phyloP scores from a whole-genome alignment of 768 basidiomycete genomes.

The Coprinellus aureogranulatus region DNA sequence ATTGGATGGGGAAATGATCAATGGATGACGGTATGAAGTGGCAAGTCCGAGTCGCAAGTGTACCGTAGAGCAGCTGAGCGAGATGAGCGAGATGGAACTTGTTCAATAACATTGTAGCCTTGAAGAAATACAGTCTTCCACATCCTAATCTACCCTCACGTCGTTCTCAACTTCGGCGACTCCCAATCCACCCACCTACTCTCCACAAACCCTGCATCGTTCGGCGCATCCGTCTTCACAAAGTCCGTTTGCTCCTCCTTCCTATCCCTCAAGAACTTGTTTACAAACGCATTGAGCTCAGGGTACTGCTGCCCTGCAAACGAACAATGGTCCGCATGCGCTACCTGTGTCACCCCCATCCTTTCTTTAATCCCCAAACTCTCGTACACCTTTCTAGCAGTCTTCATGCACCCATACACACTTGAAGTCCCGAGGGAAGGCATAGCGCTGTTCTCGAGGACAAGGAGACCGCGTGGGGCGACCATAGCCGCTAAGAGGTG shows the following conservation, averaged over 20 bases:
- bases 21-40: too few species aligned
- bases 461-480: constrained; percentile 49
- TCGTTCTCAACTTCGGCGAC: constrained; percentile 25
- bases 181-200: constrained; percentile 47
- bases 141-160: not conserved
- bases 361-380: constrained; percentile 42
- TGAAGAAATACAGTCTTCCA: not conserved
- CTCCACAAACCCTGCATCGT: constrained; percentile 35
- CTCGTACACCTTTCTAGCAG: constrained; percentile 45
- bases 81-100: too few species aligned
- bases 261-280: constrained; percentile 46
- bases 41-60: too few species aligned
- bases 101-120: too few species aligned
- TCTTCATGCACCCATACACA: constrained; percentile 44
- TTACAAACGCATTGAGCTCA: constrained; percentile 48
- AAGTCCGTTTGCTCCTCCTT: constrained; percentile 43
- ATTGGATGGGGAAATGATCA: too few species aligned
- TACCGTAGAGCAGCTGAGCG: too few species aligned
- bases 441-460: constrained; percentile 51
- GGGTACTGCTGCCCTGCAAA: constrained; percentile 45
- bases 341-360: constrained; percentile 51
- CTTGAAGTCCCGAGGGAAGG: constrained; percentile 50
- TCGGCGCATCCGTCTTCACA: constrained; percentile 37
- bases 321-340: constrained; percentile 48
- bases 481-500: constrained; percentile 51